Evolutionary conservation across 371 early-diverging fungal genomes (phyloP).

Genomic region (Rhizopus delemar): DNA sequence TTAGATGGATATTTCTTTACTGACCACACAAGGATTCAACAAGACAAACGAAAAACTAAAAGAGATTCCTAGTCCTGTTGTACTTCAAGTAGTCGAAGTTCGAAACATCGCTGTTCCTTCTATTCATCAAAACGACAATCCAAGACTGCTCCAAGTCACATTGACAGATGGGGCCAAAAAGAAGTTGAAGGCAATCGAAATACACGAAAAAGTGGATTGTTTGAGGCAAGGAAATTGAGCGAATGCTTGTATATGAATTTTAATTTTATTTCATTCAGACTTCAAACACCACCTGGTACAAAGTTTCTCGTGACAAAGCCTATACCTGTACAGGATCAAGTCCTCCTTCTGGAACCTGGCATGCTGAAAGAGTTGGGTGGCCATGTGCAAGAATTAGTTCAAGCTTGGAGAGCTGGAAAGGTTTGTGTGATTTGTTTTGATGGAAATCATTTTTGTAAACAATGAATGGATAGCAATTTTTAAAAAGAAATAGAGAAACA

Average conservation of each 20-base stretch:
- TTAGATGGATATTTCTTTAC: conserved; percentile 40
- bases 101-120: conserved; percentile 39
- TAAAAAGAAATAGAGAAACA: conserved; percentile 20
- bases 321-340: conserved; percentile 35
- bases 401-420: conserved; percentile 52
- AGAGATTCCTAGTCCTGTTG: conserved; percentile 26
- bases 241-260: conserved; percentile 1
- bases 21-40: conserved; percentile 30
- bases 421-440: conserved; percentile 12
- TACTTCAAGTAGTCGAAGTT: conserved; percentile 41
- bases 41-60: conserved; percentile 18
- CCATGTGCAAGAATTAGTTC: conserved; percentile 44
- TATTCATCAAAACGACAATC: conserved; percentile 36
- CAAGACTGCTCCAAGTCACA: conserved; percentile 33
- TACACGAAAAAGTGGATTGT: conserved; percentile 35
- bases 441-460: too few relatives aligned
- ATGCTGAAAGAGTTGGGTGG: conserved; percentile 43
- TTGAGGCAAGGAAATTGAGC: conserved; percentile 21
- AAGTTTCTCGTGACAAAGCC: conserved; percentile 39
- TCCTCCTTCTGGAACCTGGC: conserved; percentile 37
- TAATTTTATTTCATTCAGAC: conserved; percentile 11
- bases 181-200: conserved; percentile 40
- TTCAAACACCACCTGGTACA: conserved; percentile 49
- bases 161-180: conserved; percentile 47
- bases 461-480: conserved; percentile 32